A percentile compares a stretch with the other conserved stretches of the same genome.
phyloP scores from a whole-genome alignment of 2,329 filamentous ascomycete species.

The Phoma herbarum region DNA sequence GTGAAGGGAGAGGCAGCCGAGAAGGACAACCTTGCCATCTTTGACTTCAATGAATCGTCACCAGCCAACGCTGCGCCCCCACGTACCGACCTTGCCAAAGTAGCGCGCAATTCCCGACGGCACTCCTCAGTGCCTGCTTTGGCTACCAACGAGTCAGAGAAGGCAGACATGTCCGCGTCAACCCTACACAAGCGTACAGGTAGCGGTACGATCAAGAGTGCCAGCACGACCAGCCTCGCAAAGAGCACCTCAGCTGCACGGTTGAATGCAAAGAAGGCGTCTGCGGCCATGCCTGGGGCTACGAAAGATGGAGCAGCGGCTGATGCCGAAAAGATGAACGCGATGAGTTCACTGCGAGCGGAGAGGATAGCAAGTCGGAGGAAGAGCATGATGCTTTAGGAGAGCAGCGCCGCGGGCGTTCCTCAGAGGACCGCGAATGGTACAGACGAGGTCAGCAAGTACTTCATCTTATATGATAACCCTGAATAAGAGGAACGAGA shows the following conservation, averaged over 20 bases:
- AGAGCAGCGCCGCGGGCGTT: not conserved
- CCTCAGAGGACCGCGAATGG: no score
- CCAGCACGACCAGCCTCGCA: conserved; percentile 23
- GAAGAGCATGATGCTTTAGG: conserved; percentile 55
- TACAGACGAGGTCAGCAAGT: not conserved
- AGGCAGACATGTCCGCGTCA: conserved; percentile 29
- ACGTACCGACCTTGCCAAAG: conserved; percentile 42
- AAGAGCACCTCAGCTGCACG: conserved; percentile 32
- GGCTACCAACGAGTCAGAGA: conserved; percentile 23
- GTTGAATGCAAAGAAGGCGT: conserved; percentile 22
- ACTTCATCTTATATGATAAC: not conserved
- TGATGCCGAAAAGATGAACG: conserved; percentile 21
- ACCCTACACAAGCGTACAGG: conserved; percentile 39
- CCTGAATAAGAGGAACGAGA: not conserved
- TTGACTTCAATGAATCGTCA: conserved; percentile 51
- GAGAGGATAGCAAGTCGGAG: conserved; percentile 52
- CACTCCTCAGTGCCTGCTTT: conserved; percentile 45
- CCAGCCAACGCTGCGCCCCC: conserved; percentile 33
- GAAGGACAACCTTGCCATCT: conserved; percentile 47
- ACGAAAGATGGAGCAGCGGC: conserved; percentile 18
- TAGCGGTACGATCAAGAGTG: conserved; percentile 34
- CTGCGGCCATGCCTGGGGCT: conserved; percentile 1
- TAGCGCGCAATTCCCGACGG: conserved; percentile 39
- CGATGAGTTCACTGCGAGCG: conserved; percentile 36
- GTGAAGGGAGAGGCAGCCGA: conserved; percentile 22